Percentiles rank a stretch among this genome's conserved stretches.
phyloP scores from a whole-genome alignment of 2,329 filamentous ascomycete species.

The Hypoxylon sp. region DNA sequence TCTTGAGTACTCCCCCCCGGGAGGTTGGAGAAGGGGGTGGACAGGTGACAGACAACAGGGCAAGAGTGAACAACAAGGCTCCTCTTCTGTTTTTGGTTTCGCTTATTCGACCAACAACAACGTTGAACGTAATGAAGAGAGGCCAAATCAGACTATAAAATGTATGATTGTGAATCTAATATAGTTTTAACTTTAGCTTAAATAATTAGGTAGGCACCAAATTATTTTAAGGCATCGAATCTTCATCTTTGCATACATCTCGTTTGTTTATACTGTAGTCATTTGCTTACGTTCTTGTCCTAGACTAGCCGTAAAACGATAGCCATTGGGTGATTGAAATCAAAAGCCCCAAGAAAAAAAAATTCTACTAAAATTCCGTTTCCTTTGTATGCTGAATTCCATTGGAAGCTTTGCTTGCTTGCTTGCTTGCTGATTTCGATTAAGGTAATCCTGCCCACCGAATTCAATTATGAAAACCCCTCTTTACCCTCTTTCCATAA shows the following conservation, averaged over 20 bases:
- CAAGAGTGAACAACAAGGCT: slow-evolving; percentile 1
- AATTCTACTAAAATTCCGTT: slow-evolving; percentile 7
- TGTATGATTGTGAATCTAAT: slow-evolving; percentile 21
- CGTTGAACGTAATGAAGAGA: slow-evolving; percentile 11
- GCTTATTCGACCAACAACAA: slow-evolving; percentile 36
- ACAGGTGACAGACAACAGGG: slow-evolving; percentile 19
- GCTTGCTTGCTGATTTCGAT: slow-evolving; percentile 8
- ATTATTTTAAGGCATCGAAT: slow-evolving; percentile 12
- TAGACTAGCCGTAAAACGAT: slow-evolving; percentile 15
- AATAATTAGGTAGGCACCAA: background rate
- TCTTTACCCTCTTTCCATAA: background rate
- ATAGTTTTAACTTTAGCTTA: slow-evolving; percentile 23
- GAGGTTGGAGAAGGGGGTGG: slow-evolving; percentile 28
- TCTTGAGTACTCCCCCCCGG: slow-evolving; percentile 21
- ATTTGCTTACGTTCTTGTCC: slow-evolving; percentile 15
- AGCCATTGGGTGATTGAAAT: background rate
- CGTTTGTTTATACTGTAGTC: slow-evolving; percentile 16
- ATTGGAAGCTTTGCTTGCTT: slow-evolving; percentile 21
- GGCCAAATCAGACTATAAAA: slow-evolving; percentile 11
- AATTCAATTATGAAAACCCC: slow-evolving; percentile 13
- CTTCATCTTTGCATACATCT: slow-evolving; percentile 4
- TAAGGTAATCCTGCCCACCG: slow-evolving; percentile 16
- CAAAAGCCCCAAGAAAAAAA: background rate
- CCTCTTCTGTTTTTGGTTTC: slow-evolving; percentile 30
- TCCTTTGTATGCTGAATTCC: slow-evolving; percentile 19